Base-by-base conservation (phyloP, 2,329 filamentous ascomycete species). In the Clonostachys rosea region DNA sequence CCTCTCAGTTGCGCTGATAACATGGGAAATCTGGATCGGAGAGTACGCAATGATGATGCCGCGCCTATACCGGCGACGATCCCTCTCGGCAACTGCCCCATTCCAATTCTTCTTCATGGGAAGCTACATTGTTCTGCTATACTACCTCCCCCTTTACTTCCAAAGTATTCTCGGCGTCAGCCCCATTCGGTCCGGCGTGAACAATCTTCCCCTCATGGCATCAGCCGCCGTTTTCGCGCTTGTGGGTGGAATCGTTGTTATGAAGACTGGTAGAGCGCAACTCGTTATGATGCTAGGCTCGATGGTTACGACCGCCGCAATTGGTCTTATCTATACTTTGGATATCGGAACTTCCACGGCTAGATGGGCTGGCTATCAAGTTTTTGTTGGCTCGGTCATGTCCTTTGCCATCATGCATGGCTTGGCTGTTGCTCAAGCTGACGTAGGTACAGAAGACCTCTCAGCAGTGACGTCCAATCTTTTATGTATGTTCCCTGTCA, bases 131-230 rank as follows among this genome's bases (percentile, higher is more conserved):
- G 44, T 42, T 36, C 43, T 47, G 36, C 45, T 47, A 17, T 49
- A 70, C 58, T 71, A 70, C 50, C 59, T 75, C 5, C 71, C 73
- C 3, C 63, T 74, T 50, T 75, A 71, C 64, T 74, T 77, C 59
- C 69, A 77, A 60, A 61, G 65, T 47, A 61, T 76, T 51, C 63
- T 63, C 48, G 64, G 63, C n/a, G 63, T 62, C 9, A 47, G 40
- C 33, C 40, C 48, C 14, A 40, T 46, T 10, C 13, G n/a, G 39
- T 44, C 48, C 35, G 48, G 48, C 18, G 45, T 47, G 17, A 33
- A 42, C 37, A 49, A 47, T 37, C 18, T 49, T 41, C 44, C 48
- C 6, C 39, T 47, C 9, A 44, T 49, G 41, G 42, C 47, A 16
- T 24, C 24, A 24, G 41, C 45, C n/a, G 45, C 41, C n/a, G 43